phyloP scores from a whole-genome alignment of 2,329 filamentous ascomycete genomes.

The Pestalotiopsis fici region DNA sequence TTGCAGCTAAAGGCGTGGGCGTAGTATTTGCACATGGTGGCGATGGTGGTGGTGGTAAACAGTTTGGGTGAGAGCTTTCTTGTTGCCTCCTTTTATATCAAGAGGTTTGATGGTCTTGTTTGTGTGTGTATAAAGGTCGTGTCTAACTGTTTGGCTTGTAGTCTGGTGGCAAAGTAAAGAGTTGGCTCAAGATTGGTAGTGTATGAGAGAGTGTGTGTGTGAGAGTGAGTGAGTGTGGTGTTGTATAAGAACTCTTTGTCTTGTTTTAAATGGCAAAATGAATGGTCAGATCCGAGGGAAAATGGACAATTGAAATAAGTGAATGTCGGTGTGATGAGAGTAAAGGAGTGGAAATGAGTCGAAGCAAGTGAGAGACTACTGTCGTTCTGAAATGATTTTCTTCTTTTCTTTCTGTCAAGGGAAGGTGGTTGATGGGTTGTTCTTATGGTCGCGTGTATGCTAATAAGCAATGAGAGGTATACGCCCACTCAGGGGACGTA shows the following conservation, averaged over 20 bases:
- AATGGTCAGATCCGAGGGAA: not conserved
- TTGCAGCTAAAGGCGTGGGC: constrained; percentile 36
- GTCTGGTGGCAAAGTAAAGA: not conserved
- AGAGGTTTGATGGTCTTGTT: too few relatives aligned
- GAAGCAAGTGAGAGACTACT: not conserved
- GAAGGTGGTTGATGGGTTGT: not conserved
- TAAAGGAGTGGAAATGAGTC: not conserved
- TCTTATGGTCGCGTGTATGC: not conserved
- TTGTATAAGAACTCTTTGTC: not conserved
- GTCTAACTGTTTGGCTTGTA: not conserved
- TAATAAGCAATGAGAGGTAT: not conserved
- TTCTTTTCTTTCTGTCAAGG: not conserved
- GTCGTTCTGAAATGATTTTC: not conserved
- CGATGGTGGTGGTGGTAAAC: too few relatives aligned
- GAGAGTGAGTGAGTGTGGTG: not conserved
- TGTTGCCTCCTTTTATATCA: too few relatives aligned
- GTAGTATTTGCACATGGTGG: constrained; percentile 38
- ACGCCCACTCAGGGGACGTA: not conserved
- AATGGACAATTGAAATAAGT: not conserved
- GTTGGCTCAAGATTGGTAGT: not conserved
- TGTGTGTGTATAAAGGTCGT: too few relatives aligned
- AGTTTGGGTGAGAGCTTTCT: too few relatives aligned
- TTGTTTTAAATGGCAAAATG: not conserved
- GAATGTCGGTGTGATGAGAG: not conserved
- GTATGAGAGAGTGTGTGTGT: not conserved